These are phyloP conservation scores for Sporothrix schenckii DNA, from an alignment of 2,329 filamentous ascomycete genomes.

Conservation along the genomic window DNA sequence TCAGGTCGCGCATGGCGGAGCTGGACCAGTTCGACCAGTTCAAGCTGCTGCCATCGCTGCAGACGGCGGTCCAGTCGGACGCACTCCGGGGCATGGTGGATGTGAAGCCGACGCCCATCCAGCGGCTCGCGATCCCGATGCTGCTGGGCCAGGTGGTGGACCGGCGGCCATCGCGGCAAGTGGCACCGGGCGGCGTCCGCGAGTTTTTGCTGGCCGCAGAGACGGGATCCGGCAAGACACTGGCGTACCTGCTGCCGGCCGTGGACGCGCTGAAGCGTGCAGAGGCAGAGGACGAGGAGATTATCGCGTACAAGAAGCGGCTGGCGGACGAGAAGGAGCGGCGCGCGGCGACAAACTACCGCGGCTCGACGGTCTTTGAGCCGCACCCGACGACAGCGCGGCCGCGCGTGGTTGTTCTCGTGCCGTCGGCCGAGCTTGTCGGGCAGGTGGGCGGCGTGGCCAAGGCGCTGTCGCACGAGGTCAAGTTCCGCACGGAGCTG, in stretches of 20 bases:
- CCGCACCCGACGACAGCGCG: constrained; percentile 74
- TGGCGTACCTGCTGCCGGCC: constrained; percentile 85
- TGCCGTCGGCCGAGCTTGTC: constrained; percentile 91
- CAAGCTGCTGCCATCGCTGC: constrained; percentile 69
- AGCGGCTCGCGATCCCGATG: constrained; percentile 83
- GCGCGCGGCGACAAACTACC: constrained; percentile 57
- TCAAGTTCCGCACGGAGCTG: constrained; percentile 83
- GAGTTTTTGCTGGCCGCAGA: constrained; percentile 88
- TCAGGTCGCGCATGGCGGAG: constrained; percentile 62
- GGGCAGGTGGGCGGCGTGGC: constrained; percentile 79
- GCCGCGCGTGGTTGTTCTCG: constrained; percentile 80
- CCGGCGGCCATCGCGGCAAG: constrained; percentile 24
- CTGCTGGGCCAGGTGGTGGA: constrained; percentile 63
- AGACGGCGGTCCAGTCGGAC: constrained; percentile 71
- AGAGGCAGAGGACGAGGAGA: constrained; percentile 63
- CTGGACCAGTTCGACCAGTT: constrained; percentile 82
- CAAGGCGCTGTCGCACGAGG: constrained; percentile 78
- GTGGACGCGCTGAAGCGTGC: constrained; percentile 82
- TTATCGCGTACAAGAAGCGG: constrained; percentile 60
- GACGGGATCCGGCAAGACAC: constrained; percentile 94
- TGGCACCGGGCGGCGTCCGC: constrained; percentile 36
- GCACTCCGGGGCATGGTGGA: constrained; percentile 74
- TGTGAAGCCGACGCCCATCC: constrained; percentile 82
- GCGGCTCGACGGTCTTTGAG: constrained; percentile 54
- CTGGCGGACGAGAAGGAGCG: constrained; percentile 60